Evolutionary conservation across 2,329 filamentous ascomycete genomes (phyloP), one percentile per base, ranked within the genome.

Genomic region (Helminthosporium solani): DNA sequence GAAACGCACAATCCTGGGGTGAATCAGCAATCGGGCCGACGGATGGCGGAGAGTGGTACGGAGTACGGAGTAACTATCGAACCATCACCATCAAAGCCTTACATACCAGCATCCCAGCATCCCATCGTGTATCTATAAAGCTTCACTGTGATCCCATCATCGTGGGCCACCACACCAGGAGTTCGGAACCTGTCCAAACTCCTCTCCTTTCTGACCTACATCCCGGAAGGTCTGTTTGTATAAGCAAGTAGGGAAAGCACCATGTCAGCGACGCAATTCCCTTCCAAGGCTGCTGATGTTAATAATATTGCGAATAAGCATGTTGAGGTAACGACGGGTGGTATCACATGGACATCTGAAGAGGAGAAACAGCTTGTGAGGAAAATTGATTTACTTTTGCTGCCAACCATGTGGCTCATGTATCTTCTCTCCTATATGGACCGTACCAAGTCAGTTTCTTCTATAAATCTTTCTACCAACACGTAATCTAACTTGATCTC

Each of bases 381-480:
- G 46, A 78, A 76, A 64, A 74, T 77, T 70, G 76, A 78, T 50
- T 42, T 74, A 8, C 71, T 63, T 27, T 63, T 79, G 0, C 54
- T 78, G 23, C 76, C 75, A 6, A 72, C 68, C 0, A 75, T 78
- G 21, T 78, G 73, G 74, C 51, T 77, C 28, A 78, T 78, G 23
- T 25, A 25, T 25, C 23, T 25, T 14, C 40, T 77, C 7, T 74
- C 70, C 1, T 78, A 77, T 46, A 72, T 77, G 73, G 70, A 76
- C 53, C 48, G 71, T 30, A 68, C 67, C 20, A 70, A 70, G 66
- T 68, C 48, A 48, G 56, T 33, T 23, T 35, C 8, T n/a, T 12
- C n/a, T 3, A 23, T 7, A 28, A 21, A 20, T 18, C 15, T 28
- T 19, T 11, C 16, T 23, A 34, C 20, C 28, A 39, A 40, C 19